Evolutionary conservation across 805 yeast genomes (phyloP), one percentile per base, ranked within the genome.

Genomic region (Candida nanaspora): DNA sequence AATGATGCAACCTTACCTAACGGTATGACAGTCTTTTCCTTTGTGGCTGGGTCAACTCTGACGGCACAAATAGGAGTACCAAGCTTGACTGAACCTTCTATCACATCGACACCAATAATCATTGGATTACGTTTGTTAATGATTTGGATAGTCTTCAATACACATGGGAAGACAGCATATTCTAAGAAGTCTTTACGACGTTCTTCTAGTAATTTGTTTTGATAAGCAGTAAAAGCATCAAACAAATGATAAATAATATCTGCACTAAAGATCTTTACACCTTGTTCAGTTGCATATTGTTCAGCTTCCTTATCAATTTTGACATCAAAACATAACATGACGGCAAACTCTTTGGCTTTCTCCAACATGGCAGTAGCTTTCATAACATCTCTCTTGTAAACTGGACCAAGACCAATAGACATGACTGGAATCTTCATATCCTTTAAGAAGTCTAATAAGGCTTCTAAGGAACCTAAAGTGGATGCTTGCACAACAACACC

Each of bases 401-500:
- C 98, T 41, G 99, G 98, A 56, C 99, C 99, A 61, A 93, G 74
- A 41, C 97, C 95, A 59, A 93, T 89, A 28, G 96, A 85, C 96
- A 91, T 88, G 29, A 93, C 99, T 18, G 99, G 99, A 65, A 93
- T 93, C 75, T 93, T 93, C 97, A 89, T 86, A 56, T 86, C 95
- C 68, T 91, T 91, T 63, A 93, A 76, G 86, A 93, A 93, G 65
- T 91, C 98, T 48, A 93, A 75, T 51, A 93, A 70, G 3, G 99
- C 99, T 70, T 93, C 99, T 56, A 93, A 72, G 33, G 98, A 89
- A 74, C 99, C 99, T 58, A 93, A 76, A 18, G 99, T 93, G 6
- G 97, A 88, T 1, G 98, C 97, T 70, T 93, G 99, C 36, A 93
- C 99, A 53, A 88, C 86, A 41, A 93, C 99, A 78, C 99, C 99